Percentiles rank a stretch among this genome's conserved stretches.
Evolutionary conservation across 129 eudicot species (phyloP).

Genomic region (Tanacetum coccineum): DNA sequence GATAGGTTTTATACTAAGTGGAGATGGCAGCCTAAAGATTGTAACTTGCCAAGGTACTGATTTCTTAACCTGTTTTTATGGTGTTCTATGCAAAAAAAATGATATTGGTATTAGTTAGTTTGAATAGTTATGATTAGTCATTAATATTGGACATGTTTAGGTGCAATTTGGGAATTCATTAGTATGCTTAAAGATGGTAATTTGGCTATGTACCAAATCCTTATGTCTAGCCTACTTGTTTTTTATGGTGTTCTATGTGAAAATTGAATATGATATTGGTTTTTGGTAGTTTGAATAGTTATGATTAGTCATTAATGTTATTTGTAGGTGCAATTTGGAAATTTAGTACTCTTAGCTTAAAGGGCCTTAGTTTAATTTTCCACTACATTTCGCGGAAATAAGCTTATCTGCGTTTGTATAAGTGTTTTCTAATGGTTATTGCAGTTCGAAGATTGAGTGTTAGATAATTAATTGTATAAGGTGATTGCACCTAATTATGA

Average conservation of each 20-base stretch:
- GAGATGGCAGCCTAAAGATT: conserved; percentile 91
- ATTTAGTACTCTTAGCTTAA: too few relatives aligned
- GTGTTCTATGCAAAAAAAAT: neutral
- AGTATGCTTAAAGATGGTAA: neutral
- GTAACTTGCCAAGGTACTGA: conserved; percentile 78
- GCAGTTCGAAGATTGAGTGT: neutral
- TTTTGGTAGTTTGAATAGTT: neutral
- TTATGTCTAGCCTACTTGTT: too few relatives aligned
- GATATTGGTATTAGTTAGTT: neutral
- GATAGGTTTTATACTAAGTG: conserved; percentile 73
- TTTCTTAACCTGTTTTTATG: neutral
- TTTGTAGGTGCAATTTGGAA: conserved; percentile 3
- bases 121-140: neutral
- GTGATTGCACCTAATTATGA: neutral
- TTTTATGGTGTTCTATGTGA: neutral
- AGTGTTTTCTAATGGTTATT: neutral
- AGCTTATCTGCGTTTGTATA: too few relatives aligned
- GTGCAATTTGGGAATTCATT: neutral
- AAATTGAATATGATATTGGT: neutral
- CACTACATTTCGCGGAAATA: too few relatives aligned
- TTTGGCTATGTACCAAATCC: too few relatives aligned
- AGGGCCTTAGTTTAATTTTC: too few relatives aligned
- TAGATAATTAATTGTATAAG: neutral
- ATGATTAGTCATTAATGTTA: neutral
- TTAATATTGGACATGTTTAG: conserved; percentile 12